Percentiles rank a stretch among this genome's conserved stretches.
phyloP scores from a whole-genome alignment of 1,284 basidiomycete species.

The Ceratobasidium sp. region DNA sequence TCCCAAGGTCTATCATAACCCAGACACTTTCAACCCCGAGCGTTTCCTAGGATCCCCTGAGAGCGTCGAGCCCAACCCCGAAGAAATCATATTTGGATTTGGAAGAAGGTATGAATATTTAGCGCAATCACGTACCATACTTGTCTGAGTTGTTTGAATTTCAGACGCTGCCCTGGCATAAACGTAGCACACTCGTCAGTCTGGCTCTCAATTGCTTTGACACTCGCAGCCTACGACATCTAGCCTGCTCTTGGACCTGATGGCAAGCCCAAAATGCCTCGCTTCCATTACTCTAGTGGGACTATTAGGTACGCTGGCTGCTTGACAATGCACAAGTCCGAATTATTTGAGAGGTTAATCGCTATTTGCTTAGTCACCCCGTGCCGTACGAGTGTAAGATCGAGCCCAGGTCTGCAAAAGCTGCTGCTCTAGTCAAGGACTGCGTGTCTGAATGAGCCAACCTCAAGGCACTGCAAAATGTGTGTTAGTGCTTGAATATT shows the following conservation, averaged over 20 bases:
- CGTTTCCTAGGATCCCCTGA: conserved; percentile 38
- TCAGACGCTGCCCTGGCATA: conserved; percentile 35
- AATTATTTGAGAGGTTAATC: neutral
- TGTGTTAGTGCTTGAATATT: no score
- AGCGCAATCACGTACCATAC: neutral
- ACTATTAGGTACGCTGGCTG: conserved; percentile 18
- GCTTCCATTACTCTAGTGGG: neutral
- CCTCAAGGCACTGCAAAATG: neutral
- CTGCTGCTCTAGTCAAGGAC: conserved; percentile 3
- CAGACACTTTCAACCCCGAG: conserved; percentile 41
- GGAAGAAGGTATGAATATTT: conserved; percentile 20
- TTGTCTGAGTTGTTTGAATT: neutral
- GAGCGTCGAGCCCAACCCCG: conserved; percentile 8
- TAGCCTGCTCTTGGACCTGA: conserved; percentile 13
- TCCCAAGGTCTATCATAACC: conserved; percentile 38
- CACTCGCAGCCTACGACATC: conserved; percentile 21
- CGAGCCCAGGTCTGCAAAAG: conserved; percentile 22
- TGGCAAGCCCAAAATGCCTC: conserved; percentile 14
- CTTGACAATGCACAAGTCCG: neutral
- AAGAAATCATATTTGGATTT: conserved; percentile 26
- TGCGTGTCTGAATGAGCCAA: neutral
- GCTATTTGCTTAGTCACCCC: conserved; percentile 11
- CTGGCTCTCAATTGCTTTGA: conserved; percentile 24
- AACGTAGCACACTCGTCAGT: conserved; percentile 33
- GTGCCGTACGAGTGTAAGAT: conserved; percentile 24